These are phyloP conservation scores for Apiospora arundinis DNA, from an alignment of 2,329 filamentous ascomycete genomes.

Conservation along the genomic window DNA sequence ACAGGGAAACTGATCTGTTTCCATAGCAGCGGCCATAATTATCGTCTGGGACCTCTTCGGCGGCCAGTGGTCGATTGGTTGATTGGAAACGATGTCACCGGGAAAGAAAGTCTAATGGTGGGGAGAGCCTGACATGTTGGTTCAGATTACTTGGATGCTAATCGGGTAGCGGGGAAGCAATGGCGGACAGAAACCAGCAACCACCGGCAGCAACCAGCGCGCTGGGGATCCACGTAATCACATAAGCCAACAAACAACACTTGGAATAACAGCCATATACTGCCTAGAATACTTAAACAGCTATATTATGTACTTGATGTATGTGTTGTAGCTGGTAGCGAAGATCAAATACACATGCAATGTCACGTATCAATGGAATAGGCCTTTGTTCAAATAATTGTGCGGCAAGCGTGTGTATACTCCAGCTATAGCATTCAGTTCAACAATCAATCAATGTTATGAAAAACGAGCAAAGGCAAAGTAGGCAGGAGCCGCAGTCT, in stretches of 20 bases:
- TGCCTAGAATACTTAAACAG: too few relatives aligned
- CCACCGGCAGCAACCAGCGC: background rate
- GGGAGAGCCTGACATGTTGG: slow-evolving; percentile 3
- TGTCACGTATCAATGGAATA: too few relatives aligned
- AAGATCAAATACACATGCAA: background rate
- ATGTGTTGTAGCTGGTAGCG: too few relatives aligned
- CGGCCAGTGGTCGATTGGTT: slow-evolving; percentile 6
- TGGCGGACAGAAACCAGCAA: background rate
- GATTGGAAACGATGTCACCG: slow-evolving; percentile 15
- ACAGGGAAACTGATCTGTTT: slow-evolving; percentile 22
- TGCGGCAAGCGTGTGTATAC: too few relatives aligned
- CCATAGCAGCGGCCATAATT: slow-evolving; percentile 19
- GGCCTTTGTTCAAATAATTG: too few relatives aligned
- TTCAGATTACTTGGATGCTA: background rate
- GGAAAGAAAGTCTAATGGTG: background rate
- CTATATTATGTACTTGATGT: too few relatives aligned
- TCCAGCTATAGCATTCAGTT: too few relatives aligned
- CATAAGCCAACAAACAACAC: too few relatives aligned
- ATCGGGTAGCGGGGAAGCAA: background rate
- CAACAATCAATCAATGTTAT: background rate
- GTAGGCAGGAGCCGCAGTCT: too few relatives aligned
- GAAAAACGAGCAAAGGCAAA: too few relatives aligned
- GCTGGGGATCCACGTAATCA: background rate
- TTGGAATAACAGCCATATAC: too few relatives aligned
- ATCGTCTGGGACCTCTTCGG: slow-evolving; percentile 8